Evolutionary conservation across 2,329 filamentous ascomycete genomes (phyloP), one percentile per base, ranked within the genome.

Genomic region (Fusarium albosuccineum): DNA sequence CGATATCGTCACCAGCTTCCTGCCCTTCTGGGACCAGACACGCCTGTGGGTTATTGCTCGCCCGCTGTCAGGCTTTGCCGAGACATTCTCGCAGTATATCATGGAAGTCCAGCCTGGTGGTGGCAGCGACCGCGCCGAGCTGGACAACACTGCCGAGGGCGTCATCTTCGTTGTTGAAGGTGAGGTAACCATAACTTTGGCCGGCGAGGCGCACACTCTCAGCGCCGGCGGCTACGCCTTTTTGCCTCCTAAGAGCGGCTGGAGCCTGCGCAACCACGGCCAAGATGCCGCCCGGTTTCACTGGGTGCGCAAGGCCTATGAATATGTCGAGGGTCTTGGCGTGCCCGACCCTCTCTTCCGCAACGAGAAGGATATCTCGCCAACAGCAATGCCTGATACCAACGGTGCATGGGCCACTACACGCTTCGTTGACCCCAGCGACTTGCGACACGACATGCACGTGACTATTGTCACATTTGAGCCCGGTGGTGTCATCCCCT

Each of bases 301-400:
- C 29, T 66, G 63, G 63, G 52, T 66, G 3, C 63, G 63, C 17
- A 66, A 66, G 17, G 62, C 63, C n/a, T 66, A 66, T 5, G 63
- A 66, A 11, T 30, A 26, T 1, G 63, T 66, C 14, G 45, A 57
- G 3, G 63, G 62, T 4, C 51, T 66, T 10, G 62, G 57, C 8
- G 62, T 40, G 3, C 63, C 63, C 0, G 62, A 66, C 9, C 51
- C 63, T 1, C 48, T 66, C 40, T 66, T 66, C 22, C 57, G 54
- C 27, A 66, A 66, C 6, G 63, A 66, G 13, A 66, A 40, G 30
- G 63, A 66, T 3, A 50, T 66, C 11, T 40, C 41, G 11, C 46
- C 63, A 2, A 62, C 50, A 1, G 45, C 55, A 10, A 66, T 66
- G 63, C 63, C 63, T 6, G 51, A 66, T 6, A 66, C 63, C 8